These are phyloP conservation scores for Pseudogymnoascus sp. DNA, from an alignment of 2,329 filamentous ascomycete genomes.

Conservation along the genomic window DNA sequence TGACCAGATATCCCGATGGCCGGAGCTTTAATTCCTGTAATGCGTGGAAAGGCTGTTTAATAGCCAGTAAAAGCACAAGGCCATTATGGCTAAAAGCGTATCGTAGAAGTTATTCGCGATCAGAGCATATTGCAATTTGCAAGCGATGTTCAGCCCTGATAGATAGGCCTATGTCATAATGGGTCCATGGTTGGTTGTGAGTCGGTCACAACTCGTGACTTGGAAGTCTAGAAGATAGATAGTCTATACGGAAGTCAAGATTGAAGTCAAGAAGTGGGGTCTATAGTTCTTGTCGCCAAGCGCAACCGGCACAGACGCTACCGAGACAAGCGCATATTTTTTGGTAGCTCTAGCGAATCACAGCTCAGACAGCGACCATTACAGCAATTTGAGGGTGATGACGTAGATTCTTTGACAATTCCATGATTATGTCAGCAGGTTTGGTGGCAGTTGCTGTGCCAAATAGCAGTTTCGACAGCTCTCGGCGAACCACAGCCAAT, in stretches of 20 bases:
- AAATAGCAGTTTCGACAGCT: neutral
- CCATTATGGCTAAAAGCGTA: neutral
- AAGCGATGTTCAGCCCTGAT: neutral
- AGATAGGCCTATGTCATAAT: neutral
- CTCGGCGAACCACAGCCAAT: neutral
- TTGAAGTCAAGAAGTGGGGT: neutral
- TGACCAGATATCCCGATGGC: too few species aligned
- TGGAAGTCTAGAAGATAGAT: neutral
- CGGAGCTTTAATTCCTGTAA: neutral
- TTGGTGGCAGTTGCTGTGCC: slow-evolving; percentile 3
- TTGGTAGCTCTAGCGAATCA: neutral
- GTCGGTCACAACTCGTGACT: neutral
- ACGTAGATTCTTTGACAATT: neutral
- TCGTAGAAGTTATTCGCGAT: neutral
- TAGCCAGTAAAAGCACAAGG: neutral
- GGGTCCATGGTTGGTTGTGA: neutral
- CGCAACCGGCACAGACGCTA: neutral
- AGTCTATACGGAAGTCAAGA: neutral
- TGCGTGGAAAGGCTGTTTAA: neutral
- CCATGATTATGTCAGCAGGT: neutral
- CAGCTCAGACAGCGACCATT: neutral
- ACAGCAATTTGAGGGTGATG: neutral
- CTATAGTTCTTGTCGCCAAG: neutral
- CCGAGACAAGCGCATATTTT: neutral
- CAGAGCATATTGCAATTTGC: neutral